Conservation (phyloP, 2,329 filamentous ascomycete species). For the Escovopsis weberi region DNA sequence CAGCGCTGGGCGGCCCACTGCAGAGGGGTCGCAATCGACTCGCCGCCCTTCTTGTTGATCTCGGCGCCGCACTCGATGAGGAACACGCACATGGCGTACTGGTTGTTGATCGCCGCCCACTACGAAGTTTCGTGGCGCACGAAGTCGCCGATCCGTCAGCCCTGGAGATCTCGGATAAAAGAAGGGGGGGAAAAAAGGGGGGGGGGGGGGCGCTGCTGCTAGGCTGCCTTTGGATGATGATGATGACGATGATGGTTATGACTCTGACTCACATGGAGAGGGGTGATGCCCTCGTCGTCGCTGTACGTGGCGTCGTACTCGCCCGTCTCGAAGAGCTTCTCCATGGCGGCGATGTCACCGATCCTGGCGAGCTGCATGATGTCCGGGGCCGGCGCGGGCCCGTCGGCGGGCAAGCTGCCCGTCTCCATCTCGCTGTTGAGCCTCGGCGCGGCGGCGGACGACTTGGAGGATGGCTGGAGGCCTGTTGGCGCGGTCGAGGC, state of each 20-base stretch:
- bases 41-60: conserved; percentile 89
- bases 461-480: conserved; percentile 39
- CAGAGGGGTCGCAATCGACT: conserved; percentile 82
- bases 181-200: too few relatives aligned
- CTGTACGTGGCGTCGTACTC: conserved; percentile 70
- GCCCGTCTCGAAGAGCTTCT: conserved; percentile 74
- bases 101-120: conserved; percentile 99
- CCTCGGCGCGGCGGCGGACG: conserved; percentile 36
- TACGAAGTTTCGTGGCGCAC: conserved; percentile 22
- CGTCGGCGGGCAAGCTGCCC: conserved; percentile 30
- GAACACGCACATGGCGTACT: conserved; percentile 93
- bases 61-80: conserved; percentile 73
- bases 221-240: too few relatives aligned
- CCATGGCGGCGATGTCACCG: conserved; percentile 74
- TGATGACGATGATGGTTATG: too few relatives aligned
- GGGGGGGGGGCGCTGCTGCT: not conserved
- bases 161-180: too few relatives aligned
- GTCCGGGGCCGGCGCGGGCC: conserved; percentile 44
- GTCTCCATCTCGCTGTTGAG: conserved; percentile 44
- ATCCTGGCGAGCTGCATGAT: conserved; percentile 90
- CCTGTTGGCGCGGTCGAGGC: conserved; percentile 27
- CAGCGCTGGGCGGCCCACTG: conserved; percentile 96
- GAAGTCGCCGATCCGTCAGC: too few relatives aligned
- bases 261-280: conserved; percentile 60
- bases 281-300: conserved; percentile 89